A percentile compares a stretch with the other conserved stretches of the same genome.
These are phyloP conservation scores for Byssoonygena ceratinophila DNA, from an alignment of 2,329 filamentous ascomycete species.

Conservation along the genomic window DNA sequence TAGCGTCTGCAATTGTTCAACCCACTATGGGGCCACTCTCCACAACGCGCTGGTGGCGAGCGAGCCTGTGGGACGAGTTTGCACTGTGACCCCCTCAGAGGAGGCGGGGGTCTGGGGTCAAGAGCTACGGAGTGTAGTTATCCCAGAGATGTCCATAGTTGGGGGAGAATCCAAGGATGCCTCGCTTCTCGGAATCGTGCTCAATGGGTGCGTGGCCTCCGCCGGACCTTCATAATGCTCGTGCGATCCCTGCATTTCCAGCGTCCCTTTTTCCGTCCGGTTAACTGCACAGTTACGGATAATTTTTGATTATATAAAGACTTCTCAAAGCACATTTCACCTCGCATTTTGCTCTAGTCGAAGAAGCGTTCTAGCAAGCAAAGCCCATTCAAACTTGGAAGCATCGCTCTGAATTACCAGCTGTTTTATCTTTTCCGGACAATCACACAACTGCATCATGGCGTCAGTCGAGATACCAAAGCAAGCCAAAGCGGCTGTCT, in stretches of 20 bases:
- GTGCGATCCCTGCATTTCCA: background rate
- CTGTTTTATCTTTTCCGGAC: background rate
- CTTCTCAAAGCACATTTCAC: too few species aligned
- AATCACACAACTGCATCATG: constrained; percentile 22
- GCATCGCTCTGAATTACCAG: background rate
- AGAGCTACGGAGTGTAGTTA: too few species aligned
- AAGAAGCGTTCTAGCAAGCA: too few species aligned
- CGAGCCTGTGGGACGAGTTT: too few species aligned
- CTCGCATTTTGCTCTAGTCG: too few species aligned
- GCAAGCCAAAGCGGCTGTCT: constrained; percentile 54
- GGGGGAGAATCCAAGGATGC: background rate
- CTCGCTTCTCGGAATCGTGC: background rate
- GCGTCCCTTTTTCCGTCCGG: background rate
- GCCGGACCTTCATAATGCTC: background rate
- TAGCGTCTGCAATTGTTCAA: too few species aligned
- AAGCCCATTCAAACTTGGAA: too few species aligned
- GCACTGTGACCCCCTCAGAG: too few species aligned
- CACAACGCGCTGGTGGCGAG: too few species aligned
- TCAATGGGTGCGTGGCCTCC: background rate
- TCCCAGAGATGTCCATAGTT: background rate
- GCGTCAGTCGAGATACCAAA: constrained; percentile 40
- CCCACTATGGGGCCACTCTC: too few species aligned
- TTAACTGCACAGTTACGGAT: background rate
- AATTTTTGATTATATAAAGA: too few species aligned
- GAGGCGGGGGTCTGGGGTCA: too few species aligned